Evolutionary conservation across 2,329 filamentous ascomycete genomes (phyloP).

Genomic region (Venturia carpophila): DNA sequence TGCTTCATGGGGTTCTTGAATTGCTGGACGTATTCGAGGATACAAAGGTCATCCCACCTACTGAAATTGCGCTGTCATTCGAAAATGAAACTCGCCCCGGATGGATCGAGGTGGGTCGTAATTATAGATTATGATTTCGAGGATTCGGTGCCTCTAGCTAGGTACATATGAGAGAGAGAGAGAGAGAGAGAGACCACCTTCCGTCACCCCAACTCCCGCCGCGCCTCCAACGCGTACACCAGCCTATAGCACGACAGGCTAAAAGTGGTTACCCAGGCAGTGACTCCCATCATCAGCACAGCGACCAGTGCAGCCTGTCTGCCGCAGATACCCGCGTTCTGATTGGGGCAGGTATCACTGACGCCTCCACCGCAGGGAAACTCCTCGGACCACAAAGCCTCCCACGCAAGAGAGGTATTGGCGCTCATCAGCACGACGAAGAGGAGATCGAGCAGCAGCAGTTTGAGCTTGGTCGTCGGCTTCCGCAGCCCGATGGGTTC

Average conservation of each 20-base stretch:
- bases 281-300: conserved; percentile 70
- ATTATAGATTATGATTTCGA: too few species aligned
- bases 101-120: too few species aligned
- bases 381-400: conserved; percentile 59
- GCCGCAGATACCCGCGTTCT: conserved; percentile 45
- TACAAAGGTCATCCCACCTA: too few species aligned
- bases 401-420: conserved; percentile 83
- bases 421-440: conserved; percentile 98
- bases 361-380: conserved; percentile 39
- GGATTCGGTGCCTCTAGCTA: too few species aligned
- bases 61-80: too few species aligned
- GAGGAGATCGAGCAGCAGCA: conserved; percentile 85
- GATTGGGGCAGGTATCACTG: conserved; percentile 20
- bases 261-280: conserved; percentile 89
- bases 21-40: too few species aligned
- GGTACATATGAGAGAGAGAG: too few species aligned
- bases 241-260: conserved; percentile 43
- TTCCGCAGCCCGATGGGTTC: conserved; percentile 84
- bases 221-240: not conserved
- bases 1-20: too few species aligned
- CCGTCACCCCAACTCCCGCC: too few species aligned
- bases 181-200: too few species aligned
- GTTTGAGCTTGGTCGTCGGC: conserved; percentile 74
- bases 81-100: too few species aligned
- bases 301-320: conserved; percentile 65